A percentile compares a stretch with the other conserved stretches of the same genome.
phyloP scores from a whole-genome alignment of 1,284 basidiomycete species.

The Bothia castanella region DNA sequence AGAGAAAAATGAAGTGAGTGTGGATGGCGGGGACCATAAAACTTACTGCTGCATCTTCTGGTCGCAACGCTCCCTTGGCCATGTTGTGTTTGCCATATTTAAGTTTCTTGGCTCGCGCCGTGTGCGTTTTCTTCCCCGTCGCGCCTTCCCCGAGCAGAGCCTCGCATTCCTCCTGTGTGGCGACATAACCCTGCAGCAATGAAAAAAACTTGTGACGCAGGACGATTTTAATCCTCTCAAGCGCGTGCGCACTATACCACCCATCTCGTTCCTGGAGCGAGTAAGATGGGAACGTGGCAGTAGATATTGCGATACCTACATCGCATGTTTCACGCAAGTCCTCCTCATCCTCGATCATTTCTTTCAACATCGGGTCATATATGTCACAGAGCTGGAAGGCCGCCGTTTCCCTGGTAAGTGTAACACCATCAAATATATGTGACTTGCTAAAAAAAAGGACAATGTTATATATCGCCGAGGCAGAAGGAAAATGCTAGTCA shows the following conservation, averaged over 20 bases:
- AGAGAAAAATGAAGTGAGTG: not conserved
- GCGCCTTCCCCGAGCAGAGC: constrained; percentile 53
- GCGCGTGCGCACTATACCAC: constrained; percentile 74
- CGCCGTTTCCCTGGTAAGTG: constrained; percentile 75
- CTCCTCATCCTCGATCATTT: constrained; percentile 72
- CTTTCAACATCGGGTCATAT: constrained; percentile 73
- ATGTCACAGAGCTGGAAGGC: constrained; percentile 95
- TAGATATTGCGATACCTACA: constrained; percentile 42
- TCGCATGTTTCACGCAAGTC: constrained; percentile 67
- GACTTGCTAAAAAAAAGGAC: constrained; percentile 43
- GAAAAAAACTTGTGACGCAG: constrained; percentile 86
- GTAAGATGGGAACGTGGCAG: not conserved
- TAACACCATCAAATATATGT: constrained; percentile 87
- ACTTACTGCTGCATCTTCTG: constrained; percentile 75
- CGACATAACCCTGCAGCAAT: constrained; percentile 68
- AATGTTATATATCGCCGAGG: not conserved
- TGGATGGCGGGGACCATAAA: not conserved
- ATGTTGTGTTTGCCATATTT: constrained; percentile 75
- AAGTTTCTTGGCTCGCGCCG: constrained; percentile 42
- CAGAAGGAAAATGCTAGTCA: constrained; percentile 23
- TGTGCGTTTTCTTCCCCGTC: constrained; percentile 41
- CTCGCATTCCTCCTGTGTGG: constrained; percentile 69
- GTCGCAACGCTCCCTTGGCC: constrained; percentile 75
- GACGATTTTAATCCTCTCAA: constrained; percentile 80
- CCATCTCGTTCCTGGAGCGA: constrained; percentile 68